Conservation (phyloP, 345 rosid genomes). For the Sisymbrium irio region DNA sequence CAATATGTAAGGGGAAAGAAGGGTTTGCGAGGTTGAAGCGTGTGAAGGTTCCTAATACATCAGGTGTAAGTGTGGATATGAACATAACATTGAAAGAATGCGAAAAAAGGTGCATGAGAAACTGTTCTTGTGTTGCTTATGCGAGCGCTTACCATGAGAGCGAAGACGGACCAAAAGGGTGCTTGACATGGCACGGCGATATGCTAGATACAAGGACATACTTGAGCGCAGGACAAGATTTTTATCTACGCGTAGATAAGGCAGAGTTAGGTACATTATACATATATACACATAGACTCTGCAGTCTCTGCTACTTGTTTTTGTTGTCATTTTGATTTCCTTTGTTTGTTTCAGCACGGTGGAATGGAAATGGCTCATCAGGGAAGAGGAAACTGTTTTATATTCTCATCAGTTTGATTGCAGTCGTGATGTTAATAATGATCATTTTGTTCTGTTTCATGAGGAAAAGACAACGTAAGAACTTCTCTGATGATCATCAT, state of each 20-base stretch:
- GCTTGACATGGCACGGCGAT: conserved; percentile 53
- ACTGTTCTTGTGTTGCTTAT: conserved; percentile 62
- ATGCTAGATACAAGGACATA: conserved; percentile 45
- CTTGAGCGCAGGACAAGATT: conserved; percentile 46
- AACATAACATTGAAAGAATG: conserved; percentile 44
- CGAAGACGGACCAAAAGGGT: conserved; percentile 41
- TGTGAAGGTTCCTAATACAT: conserved; percentile 55
- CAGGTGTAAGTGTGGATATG: conserved; percentile 36
- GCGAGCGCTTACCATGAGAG: conserved; percentile 46
- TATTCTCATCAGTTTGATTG: conserved; percentile 19
- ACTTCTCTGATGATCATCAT: not conserved
- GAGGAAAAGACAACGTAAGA: conserved; percentile 39
- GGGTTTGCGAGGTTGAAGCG: conserved; percentile 48
- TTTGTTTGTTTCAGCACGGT: conserved; percentile 31
- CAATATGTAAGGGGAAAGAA: conserved; percentile 39
- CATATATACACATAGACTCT: not conserved
- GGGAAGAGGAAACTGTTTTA: conserved; percentile 31
- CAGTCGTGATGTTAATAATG: conserved; percentile 17
- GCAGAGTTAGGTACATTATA: conserved; percentile 48
- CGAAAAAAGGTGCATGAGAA: conserved; percentile 36
- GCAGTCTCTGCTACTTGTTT: not conserved
- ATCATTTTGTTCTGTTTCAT: conserved; percentile 14
- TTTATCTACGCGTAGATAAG: conserved; percentile 48
- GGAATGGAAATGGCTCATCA: conserved; percentile 25
- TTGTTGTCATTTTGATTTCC: not conserved